Conservation (phyloP, 2,329 filamentous ascomycete genomes). For the Fusarium penzigii region DNA sequence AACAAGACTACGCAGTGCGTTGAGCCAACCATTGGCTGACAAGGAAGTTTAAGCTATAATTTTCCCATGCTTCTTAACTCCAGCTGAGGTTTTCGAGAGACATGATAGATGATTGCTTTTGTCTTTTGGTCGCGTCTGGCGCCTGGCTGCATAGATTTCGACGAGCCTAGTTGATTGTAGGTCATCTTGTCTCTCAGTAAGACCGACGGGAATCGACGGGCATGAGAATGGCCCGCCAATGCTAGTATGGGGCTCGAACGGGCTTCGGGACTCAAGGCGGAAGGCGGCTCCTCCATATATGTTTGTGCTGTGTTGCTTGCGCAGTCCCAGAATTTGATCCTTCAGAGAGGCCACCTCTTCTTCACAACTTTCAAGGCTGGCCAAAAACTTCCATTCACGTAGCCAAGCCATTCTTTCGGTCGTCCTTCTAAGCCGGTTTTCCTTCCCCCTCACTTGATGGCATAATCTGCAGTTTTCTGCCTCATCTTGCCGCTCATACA, state of each 20-base stretch:
- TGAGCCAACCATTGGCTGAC: neutral
- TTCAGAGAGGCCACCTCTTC: neutral
- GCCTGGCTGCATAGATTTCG: constrained; percentile 1
- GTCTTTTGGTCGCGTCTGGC: neutral
- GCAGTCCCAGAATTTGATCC: neutral
- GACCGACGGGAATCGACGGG: neutral
- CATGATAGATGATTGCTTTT: neutral
- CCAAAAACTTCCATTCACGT: constrained; percentile 1
- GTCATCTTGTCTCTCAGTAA: neutral
- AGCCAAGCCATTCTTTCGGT: constrained; percentile 5
- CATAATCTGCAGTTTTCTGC: neutral
- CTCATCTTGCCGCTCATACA: constrained; percentile 48
- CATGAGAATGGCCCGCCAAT: neutral
- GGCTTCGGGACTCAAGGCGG: neutral
- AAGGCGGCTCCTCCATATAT: constrained; percentile 1
- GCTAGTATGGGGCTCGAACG: neutral
- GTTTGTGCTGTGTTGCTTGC: constrained; percentile 1
- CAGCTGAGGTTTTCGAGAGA: neutral
- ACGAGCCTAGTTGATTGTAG: neutral
- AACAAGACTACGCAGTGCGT: neutral
- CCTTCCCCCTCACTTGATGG: constrained; percentile 5
- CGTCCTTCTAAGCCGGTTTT: constrained; percentile 2
- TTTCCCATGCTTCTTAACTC: neutral
- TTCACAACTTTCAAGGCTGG: constrained; percentile 1
- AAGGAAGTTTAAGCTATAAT: neutral